Conservation (phyloP, 371 early-diverging fungal species). For the Mucor mucedo region DNA sequence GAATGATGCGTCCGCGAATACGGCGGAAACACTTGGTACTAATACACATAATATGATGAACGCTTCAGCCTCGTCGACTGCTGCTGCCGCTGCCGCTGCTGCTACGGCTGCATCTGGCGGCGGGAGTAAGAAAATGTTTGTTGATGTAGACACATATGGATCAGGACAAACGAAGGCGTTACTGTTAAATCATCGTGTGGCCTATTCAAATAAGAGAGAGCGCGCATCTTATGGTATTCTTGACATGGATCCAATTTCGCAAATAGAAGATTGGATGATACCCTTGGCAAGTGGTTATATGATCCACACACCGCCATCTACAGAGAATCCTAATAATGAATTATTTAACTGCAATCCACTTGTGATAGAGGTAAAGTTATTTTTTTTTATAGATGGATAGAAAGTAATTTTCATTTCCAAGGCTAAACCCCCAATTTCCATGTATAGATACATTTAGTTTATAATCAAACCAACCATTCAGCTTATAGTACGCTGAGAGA, state of each 20-base stretch:
- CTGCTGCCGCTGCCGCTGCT: no score
- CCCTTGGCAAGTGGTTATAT: constrained; percentile 66
- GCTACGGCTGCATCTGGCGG: background rate
- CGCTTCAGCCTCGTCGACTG: background rate
- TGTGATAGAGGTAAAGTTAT: constrained; percentile 44
- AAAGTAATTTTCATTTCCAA: background rate
- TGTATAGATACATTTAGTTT: constrained; percentile 43
- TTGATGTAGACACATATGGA: constrained; percentile 26
- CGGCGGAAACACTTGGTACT: background rate
- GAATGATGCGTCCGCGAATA: background rate
- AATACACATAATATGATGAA: constrained; percentile 19
- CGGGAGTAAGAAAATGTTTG: constrained; percentile 7
- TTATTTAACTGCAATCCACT: constrained; percentile 51
- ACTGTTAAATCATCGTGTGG: constrained; percentile 62
- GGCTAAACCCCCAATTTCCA: no score
- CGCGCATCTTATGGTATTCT: constrained; percentile 38
- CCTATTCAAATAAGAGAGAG: constrained; percentile 51
- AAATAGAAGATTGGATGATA: constrained; percentile 54
- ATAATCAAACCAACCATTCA: constrained; percentile 50
- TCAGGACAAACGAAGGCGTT: constrained; percentile 50
- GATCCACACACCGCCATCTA: constrained; percentile 48
- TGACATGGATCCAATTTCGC: constrained; percentile 26
- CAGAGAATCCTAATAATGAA: constrained; percentile 47
- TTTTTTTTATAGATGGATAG: no score
- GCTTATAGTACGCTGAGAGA: constrained; percentile 55